Base-by-base conservation (phyloP, 2,329 filamentous ascomycete species). In the Aspergillus cejpii region DNA sequence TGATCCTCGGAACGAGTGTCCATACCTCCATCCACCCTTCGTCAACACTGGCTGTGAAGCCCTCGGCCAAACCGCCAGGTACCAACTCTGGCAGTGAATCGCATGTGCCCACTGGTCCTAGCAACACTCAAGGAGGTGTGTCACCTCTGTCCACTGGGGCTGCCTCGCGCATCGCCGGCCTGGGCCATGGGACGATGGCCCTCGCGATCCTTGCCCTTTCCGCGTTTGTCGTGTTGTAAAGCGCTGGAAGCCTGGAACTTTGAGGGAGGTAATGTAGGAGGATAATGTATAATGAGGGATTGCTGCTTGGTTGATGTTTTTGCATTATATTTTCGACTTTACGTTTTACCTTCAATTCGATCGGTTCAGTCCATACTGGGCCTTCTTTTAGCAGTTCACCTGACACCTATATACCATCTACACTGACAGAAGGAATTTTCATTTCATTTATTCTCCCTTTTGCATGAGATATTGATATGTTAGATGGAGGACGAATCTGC, bases 131-230 rank as follows among this genome's bases (percentile, higher is more conserved):
- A 6, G 50, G 34, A 8, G 45, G 41, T 15, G 44, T 38, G 24
- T 37, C 49, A n/a, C 55, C 56, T 6, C 27, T 54, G 2, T 57
- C 49, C 34, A 57, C 54, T 2, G 55, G 56, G 12, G 55, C 48
- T 3, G 56, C 52, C 12, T 41, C 51, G 8, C 46, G 43, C 20
- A 20, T 23, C 6, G 39, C 39, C n/a, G 48, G 38, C n/a, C 14
- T 52, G 38, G 33, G 41, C n/a, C 37, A 45, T 19, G 51, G 51
- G 11, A 34, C 36, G 10, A 43, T 45, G 15, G 26, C 31, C n/a
- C 31, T 53, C 11, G 11, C 47, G 7, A 47, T 38, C 2, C 11
- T 52, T 41, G 43, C 46, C 5, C 38, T 56, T n/a, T 43, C 46
- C 7, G 29, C 47, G 11, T 39, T 53, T 43, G 28, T 45, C 24